Conservation (phyloP, 768 basidiomycete genomes). For the Termitomyces sp. region DNA sequence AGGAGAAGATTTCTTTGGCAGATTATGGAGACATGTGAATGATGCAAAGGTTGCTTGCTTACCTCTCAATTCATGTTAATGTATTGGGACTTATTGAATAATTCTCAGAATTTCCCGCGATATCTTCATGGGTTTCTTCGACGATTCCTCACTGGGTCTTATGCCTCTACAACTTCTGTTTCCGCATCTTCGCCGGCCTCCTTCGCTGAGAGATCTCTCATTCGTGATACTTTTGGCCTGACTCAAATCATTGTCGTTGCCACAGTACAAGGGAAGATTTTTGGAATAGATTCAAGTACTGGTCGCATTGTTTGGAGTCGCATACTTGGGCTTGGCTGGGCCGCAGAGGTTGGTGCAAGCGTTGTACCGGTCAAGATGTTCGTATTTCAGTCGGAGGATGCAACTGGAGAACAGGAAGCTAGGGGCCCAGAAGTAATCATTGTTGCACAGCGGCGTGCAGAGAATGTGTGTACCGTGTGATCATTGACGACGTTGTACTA, state of each 20-base stretch:
- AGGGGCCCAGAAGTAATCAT: conserved; percentile 58
- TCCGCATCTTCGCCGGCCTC: conserved; percentile 11
- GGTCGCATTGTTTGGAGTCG: conserved; percentile 81
- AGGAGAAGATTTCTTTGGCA: conserved; percentile 46
- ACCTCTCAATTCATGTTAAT: neutral
- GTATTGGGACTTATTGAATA: neutral
- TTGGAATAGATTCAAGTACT: conserved; percentile 76
- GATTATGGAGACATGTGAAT: conserved; percentile 53
- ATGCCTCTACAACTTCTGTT: conserved; percentile 45
- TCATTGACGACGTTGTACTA: conserved; percentile 4
- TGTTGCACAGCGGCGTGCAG: conserved; percentile 56
- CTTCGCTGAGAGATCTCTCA: conserved; percentile 23
- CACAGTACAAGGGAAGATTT: conserved; percentile 71
- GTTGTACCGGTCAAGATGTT: conserved; percentile 63
- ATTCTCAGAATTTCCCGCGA: conserved; percentile 67
- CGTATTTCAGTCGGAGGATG: conserved; percentile 44
- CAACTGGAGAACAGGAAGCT: conserved; percentile 20
- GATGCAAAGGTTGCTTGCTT: conserved; percentile 50
- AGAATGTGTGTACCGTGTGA: conserved; percentile 46
- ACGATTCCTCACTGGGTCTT: conserved; percentile 71
- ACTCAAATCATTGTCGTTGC: conserved; percentile 77
- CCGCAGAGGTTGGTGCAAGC: conserved; percentile 49
- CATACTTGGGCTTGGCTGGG: conserved; percentile 72
- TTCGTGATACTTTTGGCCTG: conserved; percentile 83
- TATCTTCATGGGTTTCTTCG: conserved; percentile 64